Evolutionary conservation across 1,284 basidiomycete species (phyloP), one percentile per base, ranked within the genome.

Genomic region (Trichosporon coremiiforme): DNA sequence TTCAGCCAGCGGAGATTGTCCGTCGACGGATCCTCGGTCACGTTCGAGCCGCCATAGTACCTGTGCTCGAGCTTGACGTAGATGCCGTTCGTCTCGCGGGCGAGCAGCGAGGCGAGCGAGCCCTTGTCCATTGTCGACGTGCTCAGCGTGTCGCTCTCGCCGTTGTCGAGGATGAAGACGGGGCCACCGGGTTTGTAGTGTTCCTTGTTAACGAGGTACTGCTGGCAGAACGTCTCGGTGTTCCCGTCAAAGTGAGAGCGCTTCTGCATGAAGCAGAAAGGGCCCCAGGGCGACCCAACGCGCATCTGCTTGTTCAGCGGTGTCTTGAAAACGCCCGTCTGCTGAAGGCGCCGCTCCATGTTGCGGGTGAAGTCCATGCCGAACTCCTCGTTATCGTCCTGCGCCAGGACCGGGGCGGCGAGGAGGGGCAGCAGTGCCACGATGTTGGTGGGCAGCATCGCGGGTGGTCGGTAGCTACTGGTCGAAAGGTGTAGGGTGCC

Each of bases 51-150:
- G 47, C 95, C 95, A 77, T 75, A 79, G 75, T 75, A 78, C 50
- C 94, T 87, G 81, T 96, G 94, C 79, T 98, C 96, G 41, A 98
- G 86, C 9, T 98, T 88, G 63, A 98, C 87, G 15, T 90, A 90
- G 7, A 87, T 80, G 7, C 95, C 96, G n/a, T 89, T 88, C 0
- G 92, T 95, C 20, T 89, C 91, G 66, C 88, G 88, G 1, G 92
- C 86, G 62, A 98, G 85, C 70, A 95, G 93, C 86, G 73, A 96
- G 94, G 1, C 94, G 94, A 74, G 77, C 6, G 79, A 93, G 12
- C 93, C 93, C 15, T 91, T 90, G 80, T 95, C 91, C 62, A 94
- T 83, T 8, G 93, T 86, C 76, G 92, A 89, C 7, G 41, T 4
- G 41, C 10, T 45, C 41, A 74, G 77, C 6, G 79, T 79, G 62